Evolutionary conservation across 805 yeast species (phyloP).

Genomic region (Hanseniaspora guilliermondii): DNA sequence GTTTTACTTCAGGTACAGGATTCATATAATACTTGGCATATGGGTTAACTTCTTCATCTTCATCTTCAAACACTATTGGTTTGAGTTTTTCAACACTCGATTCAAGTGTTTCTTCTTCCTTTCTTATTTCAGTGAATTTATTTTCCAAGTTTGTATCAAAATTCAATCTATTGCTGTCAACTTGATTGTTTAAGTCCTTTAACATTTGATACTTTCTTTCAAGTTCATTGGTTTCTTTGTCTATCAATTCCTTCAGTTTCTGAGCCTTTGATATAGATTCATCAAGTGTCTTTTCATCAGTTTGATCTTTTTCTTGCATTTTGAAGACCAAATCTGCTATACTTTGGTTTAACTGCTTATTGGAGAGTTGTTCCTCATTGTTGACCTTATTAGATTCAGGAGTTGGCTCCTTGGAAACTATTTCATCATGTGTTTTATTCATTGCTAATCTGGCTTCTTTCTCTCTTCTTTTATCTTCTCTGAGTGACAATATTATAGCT

Average conservation of each 20-base stretch:
- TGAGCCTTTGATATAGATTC: conserved; percentile 7
- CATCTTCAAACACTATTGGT: background rate
- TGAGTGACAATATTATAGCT: conserved; percentile 84
- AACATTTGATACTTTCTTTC: conserved; percentile 12
- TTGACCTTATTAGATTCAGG: background rate
- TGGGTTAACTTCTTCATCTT: conserved; percentile 11
- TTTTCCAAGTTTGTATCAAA: background rate
- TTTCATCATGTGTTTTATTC: conserved; percentile 34
- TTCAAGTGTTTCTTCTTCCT: background rate
- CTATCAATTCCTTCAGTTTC: conserved; percentile 12
- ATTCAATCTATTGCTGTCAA: background rate
- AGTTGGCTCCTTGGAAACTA: conserved; percentile 20
- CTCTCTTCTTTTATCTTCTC: conserved; percentile 42
- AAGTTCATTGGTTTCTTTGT: conserved; percentile 10
- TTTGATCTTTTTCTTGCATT: conserved; percentile 8
- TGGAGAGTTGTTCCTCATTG: conserved; percentile 3
- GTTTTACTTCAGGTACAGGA: background rate
- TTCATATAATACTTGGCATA: conserved; percentile 11
- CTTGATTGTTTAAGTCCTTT: conserved; percentile 5
- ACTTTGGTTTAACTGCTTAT: conserved; percentile 14
- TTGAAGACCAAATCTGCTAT: conserved; percentile 13
- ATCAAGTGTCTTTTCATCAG: background rate
- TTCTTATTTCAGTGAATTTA: background rate
- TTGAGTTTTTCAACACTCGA: background rate
- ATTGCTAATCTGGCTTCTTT: conserved; percentile 8